Evolutionary conservation across 2,329 filamentous ascomycete genomes (phyloP).

Genomic region (Bertia moriformis): DNA sequence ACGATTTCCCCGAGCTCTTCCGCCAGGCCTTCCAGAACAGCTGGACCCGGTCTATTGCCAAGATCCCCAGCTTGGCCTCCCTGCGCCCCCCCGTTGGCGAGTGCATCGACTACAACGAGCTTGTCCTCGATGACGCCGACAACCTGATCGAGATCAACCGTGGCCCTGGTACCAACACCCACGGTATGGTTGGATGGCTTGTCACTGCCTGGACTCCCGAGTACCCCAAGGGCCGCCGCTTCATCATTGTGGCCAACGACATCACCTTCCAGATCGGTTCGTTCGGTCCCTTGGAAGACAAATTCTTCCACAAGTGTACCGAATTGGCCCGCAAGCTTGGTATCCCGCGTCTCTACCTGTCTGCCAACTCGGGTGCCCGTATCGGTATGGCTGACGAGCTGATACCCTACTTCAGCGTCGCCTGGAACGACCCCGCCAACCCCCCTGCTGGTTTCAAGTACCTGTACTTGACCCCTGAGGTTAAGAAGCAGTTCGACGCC

Average conservation of each 20-base stretch:
- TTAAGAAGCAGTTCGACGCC: constrained; percentile 76
- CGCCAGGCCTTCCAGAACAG: constrained; percentile 92
- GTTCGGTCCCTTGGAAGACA: constrained; percentile 90
- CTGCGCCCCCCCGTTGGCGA: constrained; percentile 77
- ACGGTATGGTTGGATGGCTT: constrained; percentile 98
- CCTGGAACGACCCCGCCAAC: constrained; percentile 74
- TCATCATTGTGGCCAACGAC: constrained; percentile 95
- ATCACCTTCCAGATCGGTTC: constrained; percentile 99
- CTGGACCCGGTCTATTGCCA: constrained; percentile 66
- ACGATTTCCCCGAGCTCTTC: constrained; percentile 99
- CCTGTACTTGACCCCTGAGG: constrained; percentile 76
- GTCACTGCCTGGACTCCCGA: constrained; percentile 89
- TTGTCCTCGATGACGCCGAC: constrained; percentile 88
- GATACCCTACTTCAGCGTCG: constrained; percentile 91
- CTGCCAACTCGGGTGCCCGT: constrained; percentile 95
- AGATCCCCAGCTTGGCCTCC: constrained; percentile 58
- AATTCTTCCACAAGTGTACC: constrained; percentile 98
- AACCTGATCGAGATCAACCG: constrained; percentile 84
- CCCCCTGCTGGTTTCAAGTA: constrained; percentile 92
- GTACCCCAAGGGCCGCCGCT: constrained; percentile 80
- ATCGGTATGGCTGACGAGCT: constrained; percentile 93
- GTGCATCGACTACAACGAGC: constrained; percentile 84
- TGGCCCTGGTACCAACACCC: constrained; percentile 85
- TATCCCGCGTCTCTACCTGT: constrained; percentile 92
- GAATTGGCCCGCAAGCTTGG: constrained; percentile 86